Conservation (phyloP, 2,329 filamentous ascomycete genomes). For the Alternaria dauci region DNA sequence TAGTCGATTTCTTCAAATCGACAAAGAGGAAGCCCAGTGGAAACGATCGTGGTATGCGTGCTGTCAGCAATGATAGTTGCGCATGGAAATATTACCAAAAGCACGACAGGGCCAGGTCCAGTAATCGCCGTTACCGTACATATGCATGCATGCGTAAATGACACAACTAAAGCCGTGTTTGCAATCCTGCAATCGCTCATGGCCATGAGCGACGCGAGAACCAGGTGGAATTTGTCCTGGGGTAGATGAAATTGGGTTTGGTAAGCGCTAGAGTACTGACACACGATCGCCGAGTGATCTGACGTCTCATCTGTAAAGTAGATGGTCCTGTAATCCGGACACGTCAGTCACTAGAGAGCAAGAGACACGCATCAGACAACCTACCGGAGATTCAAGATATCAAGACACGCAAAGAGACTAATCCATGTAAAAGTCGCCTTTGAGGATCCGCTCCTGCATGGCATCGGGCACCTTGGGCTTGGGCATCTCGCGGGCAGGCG, state of each 20-base stretch:
- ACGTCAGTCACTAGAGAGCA: constrained; percentile 10
- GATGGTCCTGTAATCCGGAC: constrained; percentile 12
- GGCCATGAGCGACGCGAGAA: constrained; percentile 6
- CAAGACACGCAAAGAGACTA: constrained; percentile 53
- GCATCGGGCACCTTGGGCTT: constrained; percentile 78
- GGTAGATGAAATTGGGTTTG: constrained; percentile 7
- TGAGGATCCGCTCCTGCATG: constrained; percentile 95
- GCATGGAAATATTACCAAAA: background rate
- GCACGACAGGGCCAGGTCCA: background rate
- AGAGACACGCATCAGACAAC: constrained; percentile 15
- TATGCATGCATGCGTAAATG: constrained; percentile 19
- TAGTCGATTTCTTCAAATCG: background rate
- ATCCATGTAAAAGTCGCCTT: constrained; percentile 99
- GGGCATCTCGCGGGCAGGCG: constrained; percentile 62
- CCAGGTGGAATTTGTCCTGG: constrained; percentile 13
- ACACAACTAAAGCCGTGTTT: constrained; percentile 27
- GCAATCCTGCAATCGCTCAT: constrained; percentile 12
- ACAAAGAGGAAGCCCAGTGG: background rate
- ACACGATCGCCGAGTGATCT: constrained; percentile 24
- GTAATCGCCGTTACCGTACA: constrained; percentile 1
- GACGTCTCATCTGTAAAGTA: constrained; percentile 16
- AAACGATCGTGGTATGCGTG: background rate
- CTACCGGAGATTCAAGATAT: constrained; percentile 33
- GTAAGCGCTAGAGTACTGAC: constrained; percentile 23
- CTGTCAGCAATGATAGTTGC: background rate